Evolutionary conservation across 2,329 filamentous ascomycete genomes (phyloP).

Genomic region (Pseudogymnoascus sp.): DNA sequence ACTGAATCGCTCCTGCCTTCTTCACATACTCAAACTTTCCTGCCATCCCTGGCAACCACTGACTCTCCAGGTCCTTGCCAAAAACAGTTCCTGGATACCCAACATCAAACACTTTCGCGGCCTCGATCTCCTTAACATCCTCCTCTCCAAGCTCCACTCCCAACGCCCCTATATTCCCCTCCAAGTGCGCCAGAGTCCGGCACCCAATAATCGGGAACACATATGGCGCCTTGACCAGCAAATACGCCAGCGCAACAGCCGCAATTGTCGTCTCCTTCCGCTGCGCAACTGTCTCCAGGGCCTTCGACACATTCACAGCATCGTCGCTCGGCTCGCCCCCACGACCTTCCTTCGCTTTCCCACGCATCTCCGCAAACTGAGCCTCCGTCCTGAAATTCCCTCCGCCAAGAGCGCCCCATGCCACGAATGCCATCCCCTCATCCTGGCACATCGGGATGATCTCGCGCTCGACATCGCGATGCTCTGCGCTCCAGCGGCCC

Average conservation of each 20-base stretch:
- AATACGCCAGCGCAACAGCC: conserved; percentile 62
- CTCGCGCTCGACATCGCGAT: conserved; percentile 58
- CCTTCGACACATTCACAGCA: conserved; percentile 44
- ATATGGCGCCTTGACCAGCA: conserved; percentile 62
- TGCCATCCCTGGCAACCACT: conserved; percentile 30
- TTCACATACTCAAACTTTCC: conserved; percentile 45
- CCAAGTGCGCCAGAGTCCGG: conserved; percentile 60
- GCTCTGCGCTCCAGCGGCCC: conserved; percentile 52
- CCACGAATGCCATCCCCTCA: conserved; percentile 50
- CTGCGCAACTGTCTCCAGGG: conserved; percentile 44
- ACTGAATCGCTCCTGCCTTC: conserved; percentile 19
- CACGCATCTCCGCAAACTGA: conserved; percentile 35
- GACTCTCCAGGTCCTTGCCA: conserved; percentile 30
- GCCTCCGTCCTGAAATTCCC: conserved; percentile 43
- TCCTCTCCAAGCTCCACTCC: conserved; percentile 49
- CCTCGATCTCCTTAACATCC: conserved; percentile 60
- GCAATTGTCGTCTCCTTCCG: conserved; percentile 50
- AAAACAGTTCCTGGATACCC: conserved; percentile 61
- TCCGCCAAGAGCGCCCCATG: conserved; percentile 47
- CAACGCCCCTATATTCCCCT: conserved; percentile 62
- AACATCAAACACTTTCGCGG: conserved; percentile 50
- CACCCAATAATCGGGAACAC: conserved; percentile 69
- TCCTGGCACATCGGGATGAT: conserved; percentile 50
- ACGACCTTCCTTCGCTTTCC: conserved; percentile 21
- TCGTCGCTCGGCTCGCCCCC: conserved; percentile 36